Evolutionary conservation across 2,329 filamentous ascomycete genomes (phyloP).

Genomic region (Orbilia brochopaga): DNA sequence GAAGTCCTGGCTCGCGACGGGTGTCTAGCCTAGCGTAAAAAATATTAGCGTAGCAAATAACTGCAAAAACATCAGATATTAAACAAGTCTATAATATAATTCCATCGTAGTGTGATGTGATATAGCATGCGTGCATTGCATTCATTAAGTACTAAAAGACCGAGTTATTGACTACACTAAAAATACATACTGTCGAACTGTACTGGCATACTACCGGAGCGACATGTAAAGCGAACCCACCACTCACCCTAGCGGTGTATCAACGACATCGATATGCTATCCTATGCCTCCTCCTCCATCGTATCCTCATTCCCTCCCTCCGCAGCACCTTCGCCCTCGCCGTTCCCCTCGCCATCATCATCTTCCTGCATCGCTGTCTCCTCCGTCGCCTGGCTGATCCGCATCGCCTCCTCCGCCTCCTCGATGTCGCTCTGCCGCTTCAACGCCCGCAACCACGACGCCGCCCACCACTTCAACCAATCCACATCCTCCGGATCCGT

Average conservation of each 20-base stretch:
- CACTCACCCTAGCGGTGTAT: too few relatives aligned
- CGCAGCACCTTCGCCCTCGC: slow-evolving; percentile 1
- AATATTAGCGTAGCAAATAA: background rate
- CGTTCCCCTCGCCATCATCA: slow-evolving; percentile 5
- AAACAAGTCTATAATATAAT: too few relatives aligned
- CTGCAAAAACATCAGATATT: background rate
- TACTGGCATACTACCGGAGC: background rate
- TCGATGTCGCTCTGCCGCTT: slow-evolving; percentile 81
- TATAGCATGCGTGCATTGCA: background rate
- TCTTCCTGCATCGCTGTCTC: slow-evolving; percentile 31
- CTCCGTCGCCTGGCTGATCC: slow-evolving; percentile 19
- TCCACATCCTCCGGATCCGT: slow-evolving; percentile 66
- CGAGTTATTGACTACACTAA: background rate
- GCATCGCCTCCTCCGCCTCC: slow-evolving; percentile 68
- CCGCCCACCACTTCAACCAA: slow-evolving; percentile 78
- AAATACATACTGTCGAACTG: slow-evolving; percentile 1
- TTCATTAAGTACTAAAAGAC: background rate
- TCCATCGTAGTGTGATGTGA: too few relatives aligned
- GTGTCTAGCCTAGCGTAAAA: too few relatives aligned
- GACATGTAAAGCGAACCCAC: slow-evolving; percentile 1
- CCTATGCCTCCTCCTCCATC: slow-evolving; percentile 34
- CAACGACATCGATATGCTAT: background rate
- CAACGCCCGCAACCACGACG: slow-evolving; percentile 86
- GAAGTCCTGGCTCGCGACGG: too few relatives aligned
- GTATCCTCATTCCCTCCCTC: slow-evolving; percentile 16